Conservation (phyloP, 208 protist species). For the Acanthamoeba healyi region DNA sequence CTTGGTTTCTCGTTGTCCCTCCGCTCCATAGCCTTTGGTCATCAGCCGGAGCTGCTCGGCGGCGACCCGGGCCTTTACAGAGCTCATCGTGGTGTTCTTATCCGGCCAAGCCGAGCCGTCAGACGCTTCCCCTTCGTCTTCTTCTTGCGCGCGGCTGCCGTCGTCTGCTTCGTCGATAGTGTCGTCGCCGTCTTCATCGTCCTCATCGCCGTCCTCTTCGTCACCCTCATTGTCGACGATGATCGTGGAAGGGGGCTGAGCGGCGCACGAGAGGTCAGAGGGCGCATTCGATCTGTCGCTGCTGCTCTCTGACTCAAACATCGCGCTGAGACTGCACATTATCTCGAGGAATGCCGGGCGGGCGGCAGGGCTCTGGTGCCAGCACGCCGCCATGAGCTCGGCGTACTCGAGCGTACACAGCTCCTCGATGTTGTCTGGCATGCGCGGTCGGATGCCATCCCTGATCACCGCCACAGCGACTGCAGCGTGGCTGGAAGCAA, state of each 20-base stretch:
- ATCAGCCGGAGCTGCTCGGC: neutral
- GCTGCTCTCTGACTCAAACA: neutral
- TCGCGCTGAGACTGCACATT: neutral
- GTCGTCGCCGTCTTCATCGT: neutral
- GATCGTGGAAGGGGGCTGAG: neutral
- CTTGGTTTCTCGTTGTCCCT: neutral
- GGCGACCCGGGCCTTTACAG: neutral
- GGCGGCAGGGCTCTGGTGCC: neutral
- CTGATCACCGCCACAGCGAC: constrained; percentile 5
- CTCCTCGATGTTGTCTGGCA: constrained; percentile 10
- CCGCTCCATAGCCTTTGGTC: neutral
- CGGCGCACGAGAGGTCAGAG: neutral
- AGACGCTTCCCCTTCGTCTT: too few species aligned
- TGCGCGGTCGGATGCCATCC: neutral
- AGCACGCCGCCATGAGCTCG: neutral
- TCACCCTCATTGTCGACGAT: neutral
- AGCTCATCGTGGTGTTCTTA: too few species aligned
- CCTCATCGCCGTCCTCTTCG: neutral
- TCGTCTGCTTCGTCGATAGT: neutral
- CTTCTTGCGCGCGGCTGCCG: neutral
- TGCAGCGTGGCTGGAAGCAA: neutral
- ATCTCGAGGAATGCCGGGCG: neutral
- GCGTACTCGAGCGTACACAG: neutral
- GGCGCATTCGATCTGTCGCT: neutral
- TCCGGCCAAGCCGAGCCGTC: too few species aligned